phyloP scores from a whole-genome alignment of 495 filamentous ascomycete genomes.

The Talaromyces nanjingensis region DNA sequence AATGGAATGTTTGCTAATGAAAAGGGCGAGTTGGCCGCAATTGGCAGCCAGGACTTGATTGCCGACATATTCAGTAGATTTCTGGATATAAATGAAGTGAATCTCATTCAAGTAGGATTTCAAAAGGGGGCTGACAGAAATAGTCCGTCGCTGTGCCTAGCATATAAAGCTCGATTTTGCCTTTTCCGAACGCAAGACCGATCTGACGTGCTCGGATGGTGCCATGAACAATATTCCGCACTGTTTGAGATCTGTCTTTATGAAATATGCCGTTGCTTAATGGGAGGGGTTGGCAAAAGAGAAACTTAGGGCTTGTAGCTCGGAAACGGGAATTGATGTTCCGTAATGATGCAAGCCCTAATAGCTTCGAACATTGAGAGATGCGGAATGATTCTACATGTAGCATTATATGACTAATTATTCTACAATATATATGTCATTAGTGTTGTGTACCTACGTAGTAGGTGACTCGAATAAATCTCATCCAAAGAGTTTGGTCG shows the following conservation, averaged over 20 bases:
- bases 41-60: constrained; percentile 51
- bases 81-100: background rate
- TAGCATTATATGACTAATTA: background rate
- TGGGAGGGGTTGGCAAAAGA: background rate
- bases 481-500: background rate
- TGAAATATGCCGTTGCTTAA: background rate
- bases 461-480: background rate
- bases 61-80: background rate
- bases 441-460: background rate
- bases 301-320: background rate
- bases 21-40: constrained; percentile 62
- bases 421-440: background rate
- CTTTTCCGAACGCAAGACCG: background rate
- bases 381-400: background rate
- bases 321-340: background rate
- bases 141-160: too few relatives aligned
- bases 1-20: constrained; percentile 89
- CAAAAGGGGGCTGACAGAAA: background rate
- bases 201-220: background rate
- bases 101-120: background rate
- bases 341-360: background rate
- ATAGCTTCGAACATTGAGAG: background rate
- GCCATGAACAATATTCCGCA: background rate
- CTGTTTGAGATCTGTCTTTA: background rate
- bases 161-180: too few relatives aligned